Evolutionary conservation across 2,329 filamentous ascomycete genomes (phyloP), one percentile per base, ranked within the genome.

Genomic region (Rutstroemia sp.): DNA sequence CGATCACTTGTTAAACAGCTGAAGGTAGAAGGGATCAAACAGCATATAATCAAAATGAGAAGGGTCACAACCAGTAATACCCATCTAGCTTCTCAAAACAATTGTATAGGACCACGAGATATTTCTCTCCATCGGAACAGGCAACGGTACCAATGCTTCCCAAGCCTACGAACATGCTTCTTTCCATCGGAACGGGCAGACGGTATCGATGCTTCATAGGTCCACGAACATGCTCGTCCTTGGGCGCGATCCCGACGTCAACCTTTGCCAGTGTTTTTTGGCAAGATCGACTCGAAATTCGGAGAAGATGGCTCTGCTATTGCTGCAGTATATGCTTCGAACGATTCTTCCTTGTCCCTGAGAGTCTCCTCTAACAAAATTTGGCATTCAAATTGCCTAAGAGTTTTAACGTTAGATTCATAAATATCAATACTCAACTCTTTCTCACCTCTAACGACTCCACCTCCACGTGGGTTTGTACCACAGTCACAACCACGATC

Each of bases 351-450:
- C 21, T 58, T 46, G 10, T 57, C 30, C 41, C 57, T 54, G 42
- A 69, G 65, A 62, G 56, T 65, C 67, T 67, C 58, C 49, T 64
- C 52, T 4, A 66, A 54, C n/a, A 64, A 47, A 39, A 61, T 61
- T 39, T 65, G 39, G 39, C 41, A 5, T 30, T 52, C 50, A 14
- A 48, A 7, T 47, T n/a, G n/a, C 25, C 25, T 27, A 27, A 27
- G 8, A 27, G 4, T 27, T 30, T 30, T 23, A 9, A 8, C 7
- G 27, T 30, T 10, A 8, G 27, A 30, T 9, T 9, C 27, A 30
- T 8, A 2, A 9, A 9, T 30, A 41, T 18, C 4, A 8, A 1
- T 8, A n/a, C 38, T 7, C 3, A 3, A 18, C 7, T n/a, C 4
- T 4, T 2, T n/a, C 5, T 8, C 12, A 41, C 9, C 12, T n/a